Percentiles rank a stretch among this genome's conserved stretches.
These are phyloP conservation scores for Oryza glaberrima DNA, from an alignment of 176 grass and related monocot genomes.

Conservation along the genomic window DNA sequence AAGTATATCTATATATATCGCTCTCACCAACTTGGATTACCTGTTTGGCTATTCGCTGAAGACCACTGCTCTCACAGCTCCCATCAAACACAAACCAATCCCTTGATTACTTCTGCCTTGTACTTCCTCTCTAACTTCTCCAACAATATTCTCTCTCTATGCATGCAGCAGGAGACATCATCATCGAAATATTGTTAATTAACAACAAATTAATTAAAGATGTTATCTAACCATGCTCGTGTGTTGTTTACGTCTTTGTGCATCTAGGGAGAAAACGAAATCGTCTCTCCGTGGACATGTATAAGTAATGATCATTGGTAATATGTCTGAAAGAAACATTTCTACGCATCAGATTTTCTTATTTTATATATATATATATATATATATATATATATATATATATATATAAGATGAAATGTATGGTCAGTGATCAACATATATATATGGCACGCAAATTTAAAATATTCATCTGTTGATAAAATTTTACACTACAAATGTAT, in stretches of 20 bases:
- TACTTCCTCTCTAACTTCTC: slow-evolving; percentile 54
- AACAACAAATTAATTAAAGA: background rate
- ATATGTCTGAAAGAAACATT: background rate
- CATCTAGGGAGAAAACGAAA: slow-evolving; percentile 23
- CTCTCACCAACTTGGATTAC: slow-evolving; percentile 43
- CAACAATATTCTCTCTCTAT: slow-evolving; percentile 52
- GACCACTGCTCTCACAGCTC: slow-evolving; percentile 55
- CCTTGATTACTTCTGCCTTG: slow-evolving; percentile 25
- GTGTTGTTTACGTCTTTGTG: slow-evolving; percentile 6
- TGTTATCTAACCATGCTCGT: slow-evolving; percentile 4
- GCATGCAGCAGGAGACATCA: slow-evolving; percentile 26
- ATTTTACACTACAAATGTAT: background rate
- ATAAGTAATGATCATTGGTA: background rate
- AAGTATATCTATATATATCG: background rate
- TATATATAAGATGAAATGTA: background rate
- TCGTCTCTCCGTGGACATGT: background rate
- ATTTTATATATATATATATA: background rate
- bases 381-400: background rate
- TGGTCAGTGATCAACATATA: background rate
- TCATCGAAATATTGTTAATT: slow-evolving; percentile 12
- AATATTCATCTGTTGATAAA: background rate
- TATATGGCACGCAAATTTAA: background rate
- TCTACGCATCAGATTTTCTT: background rate
- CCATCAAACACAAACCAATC: slow-evolving; percentile 65
- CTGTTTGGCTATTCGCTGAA: slow-evolving; percentile 58